phyloP scores from a whole-genome alignment of 2,329 filamentous ascomycete genomes.

The Delphinella strobiligena region DNA sequence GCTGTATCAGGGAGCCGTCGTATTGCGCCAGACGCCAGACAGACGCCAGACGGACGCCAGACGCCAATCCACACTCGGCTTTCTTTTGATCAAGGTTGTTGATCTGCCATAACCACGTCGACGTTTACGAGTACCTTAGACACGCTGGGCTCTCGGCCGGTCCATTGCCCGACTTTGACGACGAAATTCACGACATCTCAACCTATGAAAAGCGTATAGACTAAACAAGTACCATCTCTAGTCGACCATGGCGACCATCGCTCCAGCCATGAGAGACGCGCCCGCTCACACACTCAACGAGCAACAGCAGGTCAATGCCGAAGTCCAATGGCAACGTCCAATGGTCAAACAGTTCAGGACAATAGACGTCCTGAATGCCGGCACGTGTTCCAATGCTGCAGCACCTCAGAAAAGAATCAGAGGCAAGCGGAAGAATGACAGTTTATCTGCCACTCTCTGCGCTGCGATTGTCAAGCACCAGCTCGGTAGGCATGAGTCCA shows the following conservation, averaged over 20 bases:
- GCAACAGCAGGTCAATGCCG: not conserved
- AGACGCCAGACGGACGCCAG: too few species aligned
- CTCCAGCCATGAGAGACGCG: not conserved
- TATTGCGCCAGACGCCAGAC: too few species aligned
- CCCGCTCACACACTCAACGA: not conserved
- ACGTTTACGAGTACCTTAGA: too few species aligned
- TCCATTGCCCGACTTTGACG: not conserved
- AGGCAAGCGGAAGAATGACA: constrained; percentile 16
- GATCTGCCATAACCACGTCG: too few species aligned
- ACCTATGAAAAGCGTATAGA: not conserved
- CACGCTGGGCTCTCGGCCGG: not conserved
- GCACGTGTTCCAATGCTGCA: constrained; percentile 6
- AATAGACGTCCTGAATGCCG: constrained; percentile 2
- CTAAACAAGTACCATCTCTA: too few species aligned
- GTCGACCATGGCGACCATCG: not conserved
- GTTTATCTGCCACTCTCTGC: constrained; percentile 20
- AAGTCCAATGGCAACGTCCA: constrained; percentile 1
- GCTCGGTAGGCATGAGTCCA: constrained; percentile 18
- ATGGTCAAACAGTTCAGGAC: not conserved
- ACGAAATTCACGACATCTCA: not conserved
- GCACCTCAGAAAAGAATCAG: constrained; percentile 4
- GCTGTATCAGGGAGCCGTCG: too few species aligned
- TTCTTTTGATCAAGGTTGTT: too few species aligned
- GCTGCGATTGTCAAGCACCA: constrained; percentile 29
- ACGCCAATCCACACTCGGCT: too few species aligned